A percentile compares a stretch with the other conserved stretches of the same genome.
phyloP scores from a whole-genome alignment of 108 stramenopile species.

The Pseudonitzschia pungens region DNA sequence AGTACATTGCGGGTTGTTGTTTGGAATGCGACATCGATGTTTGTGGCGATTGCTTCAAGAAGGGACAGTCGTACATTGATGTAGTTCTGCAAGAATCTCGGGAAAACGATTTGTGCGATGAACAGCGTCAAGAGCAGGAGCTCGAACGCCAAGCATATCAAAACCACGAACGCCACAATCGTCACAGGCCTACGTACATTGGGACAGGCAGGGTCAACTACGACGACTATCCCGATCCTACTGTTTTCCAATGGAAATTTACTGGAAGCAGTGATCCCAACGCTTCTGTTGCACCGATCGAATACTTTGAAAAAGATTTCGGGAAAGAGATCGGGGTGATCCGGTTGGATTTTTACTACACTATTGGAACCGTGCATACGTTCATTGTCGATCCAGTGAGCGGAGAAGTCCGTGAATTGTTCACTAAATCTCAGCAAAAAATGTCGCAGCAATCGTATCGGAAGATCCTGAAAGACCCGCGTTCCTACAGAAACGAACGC shows the following conservation, averaged over 20 bases:
- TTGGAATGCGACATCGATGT: slow-evolving; percentile 35
- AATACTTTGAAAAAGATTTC: slow-evolving; percentile 37
- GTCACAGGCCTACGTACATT: slow-evolving; percentile 23
- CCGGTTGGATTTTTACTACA: slow-evolving; percentile 27
- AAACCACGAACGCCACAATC: slow-evolving; percentile 21
- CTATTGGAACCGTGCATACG: slow-evolving; percentile 24
- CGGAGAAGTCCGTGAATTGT: slow-evolving; percentile 14
- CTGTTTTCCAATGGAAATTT: slow-evolving; percentile 28
- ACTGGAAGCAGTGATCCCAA: slow-evolving; percentile 23
- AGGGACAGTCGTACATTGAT: slow-evolving; percentile 31
- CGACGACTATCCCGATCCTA: slow-evolving; percentile 33
- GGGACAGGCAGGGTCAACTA: slow-evolving; percentile 33
- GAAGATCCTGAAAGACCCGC: slow-evolving; percentile 28
- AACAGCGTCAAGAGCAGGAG: background rate
- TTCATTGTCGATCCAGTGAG: slow-evolving; percentile 13
- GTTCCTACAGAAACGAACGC: slow-evolving; percentile 13
- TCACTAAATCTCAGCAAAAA: slow-evolving; percentile 26
- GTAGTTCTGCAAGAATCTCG: slow-evolving; percentile 22
- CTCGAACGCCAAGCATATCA: background rate
- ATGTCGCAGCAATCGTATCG: slow-evolving; percentile 24
- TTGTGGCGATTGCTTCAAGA: slow-evolving; percentile 30
- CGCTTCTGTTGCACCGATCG: background rate
- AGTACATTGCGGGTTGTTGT: slow-evolving; percentile 29
- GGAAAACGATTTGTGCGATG: slow-evolving; percentile 9
- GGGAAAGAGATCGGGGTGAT: slow-evolving; percentile 24